Evolutionary conservation across 306 rosid species (phyloP).

Genomic region (Arachis stenosperma): DNA sequence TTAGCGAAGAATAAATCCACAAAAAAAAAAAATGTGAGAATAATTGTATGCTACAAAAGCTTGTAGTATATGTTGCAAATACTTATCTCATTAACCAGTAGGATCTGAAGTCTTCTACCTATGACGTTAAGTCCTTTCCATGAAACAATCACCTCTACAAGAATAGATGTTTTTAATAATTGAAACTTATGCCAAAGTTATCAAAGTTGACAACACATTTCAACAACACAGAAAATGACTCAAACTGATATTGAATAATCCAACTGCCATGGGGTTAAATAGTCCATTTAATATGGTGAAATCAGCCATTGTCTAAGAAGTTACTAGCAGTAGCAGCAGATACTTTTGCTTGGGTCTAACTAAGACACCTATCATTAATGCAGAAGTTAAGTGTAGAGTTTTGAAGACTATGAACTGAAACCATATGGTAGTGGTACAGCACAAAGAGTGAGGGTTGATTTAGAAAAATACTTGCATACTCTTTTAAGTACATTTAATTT

Average conservation of each 20-base stretch:
- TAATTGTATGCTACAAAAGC: background rate
- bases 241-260: background rate
- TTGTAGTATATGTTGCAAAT: background rate
- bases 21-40: background rate
- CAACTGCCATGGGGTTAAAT: slow-evolving; percentile 8
- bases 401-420: background rate
- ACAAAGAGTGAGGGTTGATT: background rate
- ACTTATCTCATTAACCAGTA: background rate
- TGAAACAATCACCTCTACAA: background rate
- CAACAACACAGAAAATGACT: slow-evolving; percentile 3
- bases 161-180: background rate
- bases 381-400: slow-evolving; percentile 5
- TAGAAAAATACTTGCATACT: background rate
- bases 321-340: too few relatives aligned
- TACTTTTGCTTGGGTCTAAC: too few relatives aligned
- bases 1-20: background rate
- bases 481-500: too few relatives aligned
- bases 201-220: slow-evolving; percentile 13
- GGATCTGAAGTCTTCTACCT: background rate
- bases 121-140: slow-evolving; percentile 4
- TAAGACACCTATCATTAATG: background rate
- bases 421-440: too few relatives aligned
- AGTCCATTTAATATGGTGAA: slow-evolving; percentile 3
- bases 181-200: background rate
- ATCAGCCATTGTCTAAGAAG: background rate